Evolutionary conservation across 129 eudicot genomes (phyloP).

Genomic region (Flaveria robusta): DNA sequence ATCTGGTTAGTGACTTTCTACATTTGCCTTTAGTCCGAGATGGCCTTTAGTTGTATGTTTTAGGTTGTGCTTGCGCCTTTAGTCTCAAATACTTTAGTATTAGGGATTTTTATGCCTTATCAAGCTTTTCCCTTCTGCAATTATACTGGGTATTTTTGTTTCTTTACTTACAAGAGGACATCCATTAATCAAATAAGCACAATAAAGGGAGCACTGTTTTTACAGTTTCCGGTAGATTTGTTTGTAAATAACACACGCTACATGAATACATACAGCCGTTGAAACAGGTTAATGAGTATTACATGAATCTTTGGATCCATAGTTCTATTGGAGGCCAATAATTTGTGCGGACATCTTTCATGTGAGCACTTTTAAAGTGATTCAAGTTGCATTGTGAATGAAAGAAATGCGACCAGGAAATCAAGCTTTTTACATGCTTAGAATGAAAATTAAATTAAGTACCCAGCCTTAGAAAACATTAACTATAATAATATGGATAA

Average conservation of each 20-base stretch:
- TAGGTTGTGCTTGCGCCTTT: too few relatives aligned
- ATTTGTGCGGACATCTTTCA: slow-evolving; percentile 1
- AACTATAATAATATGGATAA: neutral
- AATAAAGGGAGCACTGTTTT: neutral
- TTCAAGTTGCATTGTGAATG: slow-evolving; percentile 4
- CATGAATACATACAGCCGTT: slow-evolving; percentile 13
- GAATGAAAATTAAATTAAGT: neutral
- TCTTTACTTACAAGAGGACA: neutral
- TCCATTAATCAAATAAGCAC: slow-evolving; percentile 20
- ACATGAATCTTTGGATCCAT: neutral
- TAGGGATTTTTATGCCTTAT: too few relatives aligned
- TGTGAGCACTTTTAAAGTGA: slow-evolving; percentile 11
- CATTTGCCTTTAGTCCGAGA: too few relatives aligned
- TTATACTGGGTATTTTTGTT: too few relatives aligned
- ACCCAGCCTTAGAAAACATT: slow-evolving; percentile 4
- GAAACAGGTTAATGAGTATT: slow-evolving; percentile 1
- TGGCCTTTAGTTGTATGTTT: too few relatives aligned
- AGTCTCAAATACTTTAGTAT: too few relatives aligned
- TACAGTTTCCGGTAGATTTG: neutral
- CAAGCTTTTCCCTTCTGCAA: too few relatives aligned
- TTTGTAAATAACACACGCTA: slow-evolving; percentile 4
- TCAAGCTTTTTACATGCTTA: neutral
- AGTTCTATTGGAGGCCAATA: slow-evolving; percentile 13
- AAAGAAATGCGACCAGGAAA: slow-evolving; percentile 20
- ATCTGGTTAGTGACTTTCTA: too few relatives aligned